Conservation (phyloP, 78 protist genomes). For the Dictyostelium firmibasis region DNA sequence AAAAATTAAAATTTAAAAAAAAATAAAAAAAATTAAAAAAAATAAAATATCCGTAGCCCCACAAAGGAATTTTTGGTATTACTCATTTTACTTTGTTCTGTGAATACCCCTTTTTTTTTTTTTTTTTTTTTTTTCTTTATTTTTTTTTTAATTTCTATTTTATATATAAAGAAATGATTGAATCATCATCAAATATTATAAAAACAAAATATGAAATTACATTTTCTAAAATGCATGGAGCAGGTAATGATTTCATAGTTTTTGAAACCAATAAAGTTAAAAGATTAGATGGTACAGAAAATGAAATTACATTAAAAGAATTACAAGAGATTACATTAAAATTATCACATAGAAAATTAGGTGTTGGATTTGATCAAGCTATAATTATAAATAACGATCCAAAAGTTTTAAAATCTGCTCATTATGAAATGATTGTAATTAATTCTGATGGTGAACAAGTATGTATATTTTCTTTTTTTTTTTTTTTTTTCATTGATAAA, state of each 20-base stretch:
- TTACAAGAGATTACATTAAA: background rate
- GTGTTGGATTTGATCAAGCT: conserved; percentile 77
- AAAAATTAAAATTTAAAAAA: too few species aligned
- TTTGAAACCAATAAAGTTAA: conserved; percentile 30
- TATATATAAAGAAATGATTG: too few species aligned
- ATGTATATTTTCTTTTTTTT: background rate
- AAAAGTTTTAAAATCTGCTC: background rate
- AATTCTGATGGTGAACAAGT: conserved; percentile 58
- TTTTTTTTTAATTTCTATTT: too few species aligned
- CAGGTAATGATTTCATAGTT: conserved; percentile 74
- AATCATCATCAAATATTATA: background rate
- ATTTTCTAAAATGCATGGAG: conserved; percentile 78
- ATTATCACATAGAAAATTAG: conserved; percentile 47
- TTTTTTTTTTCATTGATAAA: background rate
- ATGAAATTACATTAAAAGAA: background rate
- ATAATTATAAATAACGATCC: conserved; percentile 35
- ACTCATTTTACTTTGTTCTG: too few species aligned
- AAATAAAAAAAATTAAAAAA: too few species aligned
- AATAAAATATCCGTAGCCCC: too few species aligned
- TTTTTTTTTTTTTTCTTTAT: too few species aligned
- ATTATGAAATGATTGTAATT: conserved; percentile 55
- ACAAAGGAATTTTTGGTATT: too few species aligned
- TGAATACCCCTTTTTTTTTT: too few species aligned
- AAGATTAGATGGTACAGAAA: background rate
- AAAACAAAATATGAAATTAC: background rate